phyloP scores from a whole-genome alignment of 805 yeast genomes.

The Kodamaea neixiangensis region DNA sequence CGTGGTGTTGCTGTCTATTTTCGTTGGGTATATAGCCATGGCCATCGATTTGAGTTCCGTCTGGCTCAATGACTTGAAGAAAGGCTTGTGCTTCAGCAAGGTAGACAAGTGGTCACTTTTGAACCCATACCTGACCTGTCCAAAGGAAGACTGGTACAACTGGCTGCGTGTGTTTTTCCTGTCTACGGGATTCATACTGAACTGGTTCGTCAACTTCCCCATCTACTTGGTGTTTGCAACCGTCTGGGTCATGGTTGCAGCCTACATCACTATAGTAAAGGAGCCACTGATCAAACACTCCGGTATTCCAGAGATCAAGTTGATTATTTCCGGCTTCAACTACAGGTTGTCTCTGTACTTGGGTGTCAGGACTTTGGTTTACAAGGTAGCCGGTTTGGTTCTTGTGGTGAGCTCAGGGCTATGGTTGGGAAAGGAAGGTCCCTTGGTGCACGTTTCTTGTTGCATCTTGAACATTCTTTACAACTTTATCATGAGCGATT shows the following conservation, averaged over 20 bases:
- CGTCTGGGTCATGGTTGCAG: constrained; percentile 26
- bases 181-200: constrained; percentile 19
- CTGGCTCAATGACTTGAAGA: constrained; percentile 52
- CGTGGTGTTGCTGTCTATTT: constrained; percentile 44
- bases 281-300: constrained; percentile 41
- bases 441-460: constrained; percentile 77
- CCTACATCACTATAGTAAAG: constrained; percentile 27
- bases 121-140: constrained; percentile 46
- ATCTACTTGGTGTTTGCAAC: constrained; percentile 33
- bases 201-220: constrained; percentile 35
- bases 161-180: constrained; percentile 36
- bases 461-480: constrained; percentile 47
- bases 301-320: constrained; percentile 76
- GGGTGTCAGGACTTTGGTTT: constrained; percentile 50
- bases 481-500: constrained; percentile 30
- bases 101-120: constrained; percentile 42
- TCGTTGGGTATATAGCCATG: constrained; percentile 51
- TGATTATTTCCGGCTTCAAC: constrained; percentile 65
- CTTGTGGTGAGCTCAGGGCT: constrained; percentile 74
- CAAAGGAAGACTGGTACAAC: constrained; percentile 39
- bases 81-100: constrained; percentile 50
- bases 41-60: constrained; percentile 50
- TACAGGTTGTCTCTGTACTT: constrained; percentile 50
- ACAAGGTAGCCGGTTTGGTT: constrained; percentile 59
- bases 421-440: constrained; percentile 88